Base-by-base conservation (phyloP, 148 eudicot species). In the Nyssa sinensis region DNA sequence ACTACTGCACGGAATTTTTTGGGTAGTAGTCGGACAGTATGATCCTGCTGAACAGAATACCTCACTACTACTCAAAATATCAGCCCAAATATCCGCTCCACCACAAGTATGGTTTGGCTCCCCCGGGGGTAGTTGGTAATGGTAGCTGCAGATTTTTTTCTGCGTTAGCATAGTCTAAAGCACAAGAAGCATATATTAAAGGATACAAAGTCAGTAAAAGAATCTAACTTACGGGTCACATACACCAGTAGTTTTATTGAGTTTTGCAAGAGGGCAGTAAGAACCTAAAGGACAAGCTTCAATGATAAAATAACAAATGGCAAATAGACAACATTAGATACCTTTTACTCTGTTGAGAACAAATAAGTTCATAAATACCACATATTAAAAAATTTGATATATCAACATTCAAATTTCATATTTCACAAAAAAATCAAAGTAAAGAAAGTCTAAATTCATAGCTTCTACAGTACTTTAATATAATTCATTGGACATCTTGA, bases 221-320 rank as follows among this genome's bases (percentile, higher is more conserved):
- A 41, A 64, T 67, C 65, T 17, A 74, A 87, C 98, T 88, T 88
- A 94, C 98, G 98, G 98, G 32, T 90, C 95, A 86, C 98, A 94
- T 33, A 84, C 64, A 53, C 91, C 97, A 13, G 91, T 84, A 39
- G 55, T 68, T 12, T 37, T 68, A 73, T 94, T 90, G 68, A 90
- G 84, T 31, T 79, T 78, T 21, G 89, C 93, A 65, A 85, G 34
- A 14, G 98, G 98, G 59, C 98, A 94, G 49, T 92, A 90, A 4
- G 98, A 80, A 78, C 98, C 98, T 30, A 88, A 79, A 12, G 98
- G 98, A 72, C 98, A 94, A 34, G 98, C 98, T 94, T 68, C 79
- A 80, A 75, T 64, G 62, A 68, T 35, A 83, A 51, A 74, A 67
- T 53, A 69, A 53, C 8, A 80, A 69, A 66, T 68, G 57, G 68